Evolutionary conservation across 2,329 filamentous ascomycete genomes (phyloP), one percentile per base, ranked within the genome.

Genomic region (Trichoderma endophyticum): DNA sequence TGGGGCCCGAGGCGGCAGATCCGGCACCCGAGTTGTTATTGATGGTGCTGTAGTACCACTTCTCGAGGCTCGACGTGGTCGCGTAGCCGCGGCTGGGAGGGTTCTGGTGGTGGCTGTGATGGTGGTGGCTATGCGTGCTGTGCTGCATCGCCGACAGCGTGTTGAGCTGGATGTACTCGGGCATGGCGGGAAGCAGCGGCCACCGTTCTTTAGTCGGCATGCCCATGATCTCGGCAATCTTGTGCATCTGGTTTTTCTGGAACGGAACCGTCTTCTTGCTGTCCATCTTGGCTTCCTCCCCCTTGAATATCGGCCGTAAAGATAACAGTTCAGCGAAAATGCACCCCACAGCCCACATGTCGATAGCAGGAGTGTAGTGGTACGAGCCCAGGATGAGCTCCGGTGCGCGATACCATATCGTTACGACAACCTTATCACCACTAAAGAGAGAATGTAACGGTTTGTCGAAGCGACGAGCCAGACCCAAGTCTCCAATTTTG

Each of bases 281-380:
- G 81, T 99, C 96, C 92, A 98, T 98, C 83, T 99, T 99, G 18
- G 96, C 96, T 82, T 99, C 96, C 79, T 99, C 96, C 0, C 96
- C 96, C 80, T 99, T 99, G 82, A 99, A 99, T 70, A 99, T 98
- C 0, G 96, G 96, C 1, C 95, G 88, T 4, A 99, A 84, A 1
- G 93, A 95, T 0, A 99, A 84, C 3, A 99, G 86, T 81, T 99
- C 96, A 2, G 96, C 96, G 78, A 99, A 98, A 78, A 99, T 99
- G 81, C 96, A 99, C 1, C 96, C 96, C 1, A 99, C 91, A 3
- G 96, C 96, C 96, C 96, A 99, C 81, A 98, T 90, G 81, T 99
- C 96, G 75, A 99, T 94, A 26, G 96, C 95, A 0, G 96, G 95
- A 0, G 96, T 98, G 83, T 99, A 99, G 81, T 99, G 96, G n/a